phyloP scores from a whole-genome alignment of 2,329 filamentous ascomycete genomes.

The Herpomyces periplanetae region DNA sequence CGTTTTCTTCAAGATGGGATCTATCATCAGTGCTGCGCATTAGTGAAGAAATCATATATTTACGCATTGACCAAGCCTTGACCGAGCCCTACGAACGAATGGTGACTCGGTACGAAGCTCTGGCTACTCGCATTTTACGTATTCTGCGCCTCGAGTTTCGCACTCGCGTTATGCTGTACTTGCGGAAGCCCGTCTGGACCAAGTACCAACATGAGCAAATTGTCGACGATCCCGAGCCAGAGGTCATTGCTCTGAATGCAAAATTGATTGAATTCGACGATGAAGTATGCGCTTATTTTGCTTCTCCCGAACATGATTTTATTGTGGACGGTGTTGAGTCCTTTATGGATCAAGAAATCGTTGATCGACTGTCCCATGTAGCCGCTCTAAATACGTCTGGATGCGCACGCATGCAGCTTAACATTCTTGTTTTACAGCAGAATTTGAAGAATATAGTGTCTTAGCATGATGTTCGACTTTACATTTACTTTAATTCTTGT shows the following conservation, averaged over 20 bases:
- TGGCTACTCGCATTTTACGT: constrained; percentile 36
- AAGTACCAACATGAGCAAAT: constrained; percentile 20
- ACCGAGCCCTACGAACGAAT: constrained; percentile 46
- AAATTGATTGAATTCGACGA: constrained; percentile 63
- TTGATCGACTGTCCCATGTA: constrained; percentile 23
- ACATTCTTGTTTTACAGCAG: constrained; percentile 76
- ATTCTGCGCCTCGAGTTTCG: constrained; percentile 65
- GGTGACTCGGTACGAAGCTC: constrained; percentile 36
- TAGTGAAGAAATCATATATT: constrained; percentile 1
- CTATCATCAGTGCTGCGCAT: constrained; percentile 21
- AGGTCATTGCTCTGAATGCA: constrained; percentile 43
- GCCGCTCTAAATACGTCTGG: constrained; percentile 51
- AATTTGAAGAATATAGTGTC: constrained; percentile 74
- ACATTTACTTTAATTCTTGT: too few species aligned
- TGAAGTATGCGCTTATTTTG: constrained; percentile 29
- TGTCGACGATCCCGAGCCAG: constrained; percentile 33
- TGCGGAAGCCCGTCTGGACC: constrained; percentile 14
- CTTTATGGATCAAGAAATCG: constrained; percentile 39
- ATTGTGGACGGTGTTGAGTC: constrained; percentile 33
- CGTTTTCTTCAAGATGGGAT: constrained; percentile 53
- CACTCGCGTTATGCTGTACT: constrained; percentile 42
- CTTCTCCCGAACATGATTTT: constrained; percentile 22
- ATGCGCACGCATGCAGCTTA: constrained; percentile 54
- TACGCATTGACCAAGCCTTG: constrained; percentile 3
- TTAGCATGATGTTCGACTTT: too few species aligned